These are phyloP conservation scores for Lyophyllum decastes DNA, from an alignment of 768 basidiomycete genomes.

Conservation along the genomic window DNA sequence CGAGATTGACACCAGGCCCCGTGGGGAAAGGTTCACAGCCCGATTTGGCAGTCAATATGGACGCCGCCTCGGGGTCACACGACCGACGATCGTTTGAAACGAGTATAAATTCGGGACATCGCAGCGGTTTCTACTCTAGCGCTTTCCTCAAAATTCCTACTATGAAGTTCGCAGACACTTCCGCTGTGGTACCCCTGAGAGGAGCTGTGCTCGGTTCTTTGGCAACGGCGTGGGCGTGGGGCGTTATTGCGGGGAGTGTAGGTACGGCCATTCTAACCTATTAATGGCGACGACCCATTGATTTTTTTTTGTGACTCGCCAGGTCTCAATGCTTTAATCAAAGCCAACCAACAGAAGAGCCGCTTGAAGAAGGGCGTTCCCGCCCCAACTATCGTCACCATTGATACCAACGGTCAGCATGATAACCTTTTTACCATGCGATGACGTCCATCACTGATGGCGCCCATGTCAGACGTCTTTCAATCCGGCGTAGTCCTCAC, in stretches of 20 bases:
- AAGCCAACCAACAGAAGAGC: conserved; percentile 40
- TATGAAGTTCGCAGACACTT: not conserved
- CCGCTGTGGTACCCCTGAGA: conserved; percentile 10
- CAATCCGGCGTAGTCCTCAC: conserved; percentile 37
- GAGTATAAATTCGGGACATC: not conserved
- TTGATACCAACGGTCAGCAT: conserved; percentile 39
- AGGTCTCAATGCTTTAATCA: conserved; percentile 44
- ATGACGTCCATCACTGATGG: conserved; percentile 1
- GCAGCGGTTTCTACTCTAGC: not conserved
- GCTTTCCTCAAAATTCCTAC: not conserved
- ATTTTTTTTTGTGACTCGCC: not conserved
- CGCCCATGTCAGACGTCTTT: conserved; percentile 35
- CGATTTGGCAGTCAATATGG: not conserved
- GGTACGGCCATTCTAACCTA: conserved; percentile 4
- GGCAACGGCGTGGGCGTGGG: conserved; percentile 20
- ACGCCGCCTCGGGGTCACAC: not conserved
- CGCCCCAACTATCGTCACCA: conserved; percentile 31
- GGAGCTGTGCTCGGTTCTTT: conserved; percentile 15
- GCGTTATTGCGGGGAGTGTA: conserved; percentile 21
- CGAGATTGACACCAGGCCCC: not conserved
- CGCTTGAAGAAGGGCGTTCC: conserved; percentile 31
- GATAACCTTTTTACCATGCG: not conserved
- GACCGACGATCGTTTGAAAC: not conserved
- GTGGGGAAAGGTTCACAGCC: not conserved
- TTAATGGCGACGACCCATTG: not conserved